Conservation (phyloP, 306 rosid genomes). For the Geum urbanum region DNA sequence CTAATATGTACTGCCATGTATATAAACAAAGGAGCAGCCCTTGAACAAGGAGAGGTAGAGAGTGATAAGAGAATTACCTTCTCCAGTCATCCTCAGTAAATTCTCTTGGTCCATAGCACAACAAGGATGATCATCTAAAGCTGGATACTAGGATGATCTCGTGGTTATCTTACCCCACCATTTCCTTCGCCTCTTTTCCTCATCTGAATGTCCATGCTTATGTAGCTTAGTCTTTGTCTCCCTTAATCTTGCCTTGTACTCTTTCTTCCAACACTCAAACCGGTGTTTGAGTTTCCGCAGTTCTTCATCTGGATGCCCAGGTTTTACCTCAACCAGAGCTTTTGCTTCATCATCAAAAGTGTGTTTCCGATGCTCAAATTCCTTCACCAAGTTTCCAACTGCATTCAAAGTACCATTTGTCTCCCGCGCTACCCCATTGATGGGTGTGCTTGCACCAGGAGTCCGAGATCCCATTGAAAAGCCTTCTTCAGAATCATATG, state of each 20-base stretch:
- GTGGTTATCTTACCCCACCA: slow-evolving; percentile 59
- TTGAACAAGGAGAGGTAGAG: slow-evolving; percentile 21
- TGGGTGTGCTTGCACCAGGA: slow-evolving; percentile 68
- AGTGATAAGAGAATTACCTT: slow-evolving; percentile 23
- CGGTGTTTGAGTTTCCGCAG: slow-evolving; percentile 52
- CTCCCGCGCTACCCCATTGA: slow-evolving; percentile 52
- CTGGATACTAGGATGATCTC: background rate
- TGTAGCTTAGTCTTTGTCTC: slow-evolving; percentile 56
- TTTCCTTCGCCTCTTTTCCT: slow-evolving; percentile 51
- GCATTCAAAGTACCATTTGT: slow-evolving; percentile 45
- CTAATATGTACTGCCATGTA: slow-evolving; percentile 18
- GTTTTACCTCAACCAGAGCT: slow-evolving; percentile 49
- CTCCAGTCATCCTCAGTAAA: slow-evolving; percentile 18
- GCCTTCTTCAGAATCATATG: slow-evolving; percentile 70
- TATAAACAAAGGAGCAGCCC: slow-evolving; percentile 28
- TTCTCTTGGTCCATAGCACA: slow-evolving; percentile 18
- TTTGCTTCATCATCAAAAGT: slow-evolving; percentile 65
- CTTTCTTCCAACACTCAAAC: slow-evolving; percentile 87
- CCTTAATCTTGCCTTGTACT: slow-evolving; percentile 62
- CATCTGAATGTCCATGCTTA: slow-evolving; percentile 47
- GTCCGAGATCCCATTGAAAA: slow-evolving; percentile 70
- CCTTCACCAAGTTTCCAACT: slow-evolving; percentile 56
- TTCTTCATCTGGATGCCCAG: slow-evolving; percentile 58
- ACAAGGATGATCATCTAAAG: slow-evolving; percentile 8
- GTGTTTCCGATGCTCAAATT: slow-evolving; percentile 67